Percentiles rank a stretch among this genome's conserved stretches.
These are phyloP conservation scores for Ricinus communis DNA, from an alignment of 345 rosid genomes.

Conservation along the genomic window DNA sequence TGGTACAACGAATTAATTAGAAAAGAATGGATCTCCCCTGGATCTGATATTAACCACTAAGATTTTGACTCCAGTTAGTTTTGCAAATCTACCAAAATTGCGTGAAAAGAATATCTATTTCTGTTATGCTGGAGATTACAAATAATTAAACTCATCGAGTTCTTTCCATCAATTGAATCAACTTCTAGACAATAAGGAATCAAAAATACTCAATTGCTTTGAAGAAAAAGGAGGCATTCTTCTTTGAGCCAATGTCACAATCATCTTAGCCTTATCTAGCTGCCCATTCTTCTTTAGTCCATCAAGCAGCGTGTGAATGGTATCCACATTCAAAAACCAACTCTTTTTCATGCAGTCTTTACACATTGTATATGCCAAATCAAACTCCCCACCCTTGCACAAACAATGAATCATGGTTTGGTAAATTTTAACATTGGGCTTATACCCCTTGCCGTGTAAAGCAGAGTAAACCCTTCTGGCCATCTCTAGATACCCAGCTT, in stretches of 20 bases:
- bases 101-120: constrained; percentile 6
- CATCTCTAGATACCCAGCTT: constrained; percentile 69
- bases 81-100: constrained; percentile 2
- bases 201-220: constrained; percentile 43
- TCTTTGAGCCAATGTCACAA: constrained; percentile 42
- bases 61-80: background rate
- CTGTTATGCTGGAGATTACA: constrained; percentile 6
- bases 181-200: constrained; percentile 37
- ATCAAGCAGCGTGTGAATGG: constrained; percentile 51
- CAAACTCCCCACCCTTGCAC: constrained; percentile 55
- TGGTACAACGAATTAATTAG: background rate
- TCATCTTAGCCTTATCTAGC: constrained; percentile 49
- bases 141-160: background rate
- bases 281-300: constrained; percentile 54
- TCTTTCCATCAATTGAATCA: constrained; percentile 15
- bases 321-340: constrained; percentile 61
- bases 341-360: constrained; percentile 63
- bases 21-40: background rate
- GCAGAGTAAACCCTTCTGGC: constrained; percentile 72
- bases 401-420: constrained; percentile 84
- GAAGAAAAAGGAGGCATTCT: constrained; percentile 61
- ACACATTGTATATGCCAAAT: constrained; percentile 68
- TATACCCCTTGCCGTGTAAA: constrained; percentile 45
- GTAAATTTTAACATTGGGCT: constrained; percentile 63
- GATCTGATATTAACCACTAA: background rate